phyloP scores from a whole-genome alignment of 495 filamentous ascomycete genomes.

The Barbatosphaeria neglecta region DNA sequence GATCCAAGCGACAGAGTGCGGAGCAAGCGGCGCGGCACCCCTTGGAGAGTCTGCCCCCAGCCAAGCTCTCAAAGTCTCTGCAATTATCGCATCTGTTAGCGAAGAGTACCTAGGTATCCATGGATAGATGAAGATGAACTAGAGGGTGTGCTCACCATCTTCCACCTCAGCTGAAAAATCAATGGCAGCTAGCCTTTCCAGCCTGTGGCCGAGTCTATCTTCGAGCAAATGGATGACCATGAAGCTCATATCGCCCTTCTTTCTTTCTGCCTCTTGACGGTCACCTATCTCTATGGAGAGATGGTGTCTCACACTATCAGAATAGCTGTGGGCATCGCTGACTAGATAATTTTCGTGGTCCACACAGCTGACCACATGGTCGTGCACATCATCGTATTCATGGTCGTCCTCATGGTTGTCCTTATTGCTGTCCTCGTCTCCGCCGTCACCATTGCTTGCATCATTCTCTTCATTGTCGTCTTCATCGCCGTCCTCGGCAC shows the following conservation, averaged over 20 bases:
- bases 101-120: background rate
- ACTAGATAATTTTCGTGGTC: no score
- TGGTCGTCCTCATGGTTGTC: background rate
- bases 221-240: background rate
- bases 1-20: background rate
- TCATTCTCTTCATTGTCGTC: constrained; percentile 6
- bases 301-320: background rate
- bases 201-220: background rate
- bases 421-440: constrained; percentile 9
- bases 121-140: background rate
- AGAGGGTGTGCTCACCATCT: background rate
- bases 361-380: background rate
- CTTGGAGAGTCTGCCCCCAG: background rate
- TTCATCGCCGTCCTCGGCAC: constrained; percentile 10
- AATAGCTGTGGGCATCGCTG: no score
- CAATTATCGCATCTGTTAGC: background rate
- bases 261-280: background rate
- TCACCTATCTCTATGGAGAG: background rate
- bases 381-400: background rate
- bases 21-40: background rate
- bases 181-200: background rate
- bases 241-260: background rate
- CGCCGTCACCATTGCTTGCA: constrained; percentile 6
- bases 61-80: background rate
- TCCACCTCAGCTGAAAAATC: background rate